Evolutionary conservation across 2,329 filamentous ascomycete species (phyloP), one percentile per base, ranked within the genome.

Genomic region (Rhynchosporium secalis): DNA sequence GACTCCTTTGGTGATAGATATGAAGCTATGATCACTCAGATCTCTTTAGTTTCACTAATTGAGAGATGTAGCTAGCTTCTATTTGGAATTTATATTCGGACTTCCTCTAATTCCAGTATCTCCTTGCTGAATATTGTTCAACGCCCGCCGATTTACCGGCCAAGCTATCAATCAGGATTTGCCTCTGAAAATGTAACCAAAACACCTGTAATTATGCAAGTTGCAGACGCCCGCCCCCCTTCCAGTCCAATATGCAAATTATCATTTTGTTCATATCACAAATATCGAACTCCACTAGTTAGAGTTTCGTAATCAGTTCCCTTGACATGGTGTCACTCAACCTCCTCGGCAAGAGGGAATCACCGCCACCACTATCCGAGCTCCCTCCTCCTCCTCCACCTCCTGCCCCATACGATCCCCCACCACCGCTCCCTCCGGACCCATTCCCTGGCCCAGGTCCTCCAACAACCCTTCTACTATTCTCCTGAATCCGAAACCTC

Each of bases 401-500:
- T 56, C 63, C 33, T 41, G 51, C 20, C 51, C 63, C 62, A 61
- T 66, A 66, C 3, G 65, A 62, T 28, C 56, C 47, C 28, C 52
- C 47, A 28, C 48, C 43, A 29, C 66, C 66, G 48, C 60, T 55
- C 15, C 31, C 56, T 49, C 56, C 15, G 38, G 63, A 48, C n/a
- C 45, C 62, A 47, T 52, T 43, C 20, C 43, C 62, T 6, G 60
- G 26, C 2, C 68, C 65, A 26, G 65, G 62, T 15, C 63, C 51
- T 36, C 66, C 61, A 20, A 63, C 66, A 55, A 60, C 57, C 15
- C 65, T 62, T 47, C 67, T 64, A 33, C 68, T 69, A 26, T 71
- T 71, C 56, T 75, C 73, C 47, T 72, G 69, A 38, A 72, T 64
- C 4, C 73, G 68, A 28, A 74, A 72, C 7, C 71, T 70, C 69